phyloP scores from a whole-genome alignment of 2,329 filamentous ascomycete genomes.

The Ophiostoma himal-ulmi region DNA sequence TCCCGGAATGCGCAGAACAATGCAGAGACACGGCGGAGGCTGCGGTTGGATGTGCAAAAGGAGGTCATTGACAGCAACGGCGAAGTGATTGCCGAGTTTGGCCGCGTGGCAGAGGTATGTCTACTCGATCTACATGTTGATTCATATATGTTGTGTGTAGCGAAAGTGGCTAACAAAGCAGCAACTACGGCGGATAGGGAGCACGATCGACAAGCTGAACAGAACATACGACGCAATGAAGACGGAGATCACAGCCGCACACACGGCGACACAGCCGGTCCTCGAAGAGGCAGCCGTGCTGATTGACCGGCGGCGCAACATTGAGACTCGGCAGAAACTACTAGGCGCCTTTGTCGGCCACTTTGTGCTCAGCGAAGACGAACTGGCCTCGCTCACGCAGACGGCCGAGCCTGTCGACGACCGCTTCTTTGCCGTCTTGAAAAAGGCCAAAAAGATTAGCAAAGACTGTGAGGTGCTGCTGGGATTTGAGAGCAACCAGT shows the following conservation, averaged over 20 bases:
- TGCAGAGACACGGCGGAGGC: conserved; percentile 67
- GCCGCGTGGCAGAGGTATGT: conserved; percentile 75
- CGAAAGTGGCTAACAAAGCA: conserved; percentile 33
- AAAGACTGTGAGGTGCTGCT: conserved; percentile 84
- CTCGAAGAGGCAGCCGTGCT: conserved; percentile 71
- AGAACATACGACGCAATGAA: conserved; percentile 75
- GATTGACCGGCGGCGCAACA: conserved; percentile 63
- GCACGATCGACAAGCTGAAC: conserved; percentile 72
- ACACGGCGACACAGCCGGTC: conserved; percentile 65
- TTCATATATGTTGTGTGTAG: no score
- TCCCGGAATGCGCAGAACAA: conserved; percentile 65
- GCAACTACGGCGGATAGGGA: conserved; percentile 82
- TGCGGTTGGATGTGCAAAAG: conserved; percentile 79
- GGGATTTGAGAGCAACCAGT: conserved; percentile 89
- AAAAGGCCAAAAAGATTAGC: conserved; percentile 78
- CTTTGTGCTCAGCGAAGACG: conserved; percentile 78
- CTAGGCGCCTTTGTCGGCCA: conserved; percentile 71
- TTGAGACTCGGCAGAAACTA: conserved; percentile 74
- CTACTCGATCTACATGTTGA: not conserved
- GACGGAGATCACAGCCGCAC: conserved; percentile 66
- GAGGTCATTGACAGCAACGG: conserved; percentile 93
- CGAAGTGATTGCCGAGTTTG: conserved; percentile 81
- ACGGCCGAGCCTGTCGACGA: conserved; percentile 79
- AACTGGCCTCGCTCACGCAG: conserved; percentile 68
- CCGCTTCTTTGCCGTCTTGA: conserved; percentile 70